Percentiles rank a stretch among this genome's conserved stretches.
Conservation (phyloP, 352 stramenopile species). For the Phytophthora idaei region DNA sequence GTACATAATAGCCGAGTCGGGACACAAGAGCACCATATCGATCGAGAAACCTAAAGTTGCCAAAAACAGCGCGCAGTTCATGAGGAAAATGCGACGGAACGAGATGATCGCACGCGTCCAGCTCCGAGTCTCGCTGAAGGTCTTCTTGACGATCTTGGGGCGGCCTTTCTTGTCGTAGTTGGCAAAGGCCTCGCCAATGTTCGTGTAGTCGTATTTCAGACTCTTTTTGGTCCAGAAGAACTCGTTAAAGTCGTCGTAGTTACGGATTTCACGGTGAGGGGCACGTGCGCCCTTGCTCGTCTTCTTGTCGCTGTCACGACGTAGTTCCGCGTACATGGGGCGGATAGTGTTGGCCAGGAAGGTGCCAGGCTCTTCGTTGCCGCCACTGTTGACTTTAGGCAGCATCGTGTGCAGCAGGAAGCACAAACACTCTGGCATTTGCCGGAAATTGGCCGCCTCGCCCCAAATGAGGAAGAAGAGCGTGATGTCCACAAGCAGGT, state of each 20-base stretch:
- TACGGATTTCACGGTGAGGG: conserved; percentile 75
- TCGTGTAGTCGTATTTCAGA: conserved; percentile 73
- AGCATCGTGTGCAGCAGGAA: conserved; percentile 83
- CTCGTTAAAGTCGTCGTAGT: conserved; percentile 91
- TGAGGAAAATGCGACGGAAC: conserved; percentile 86
- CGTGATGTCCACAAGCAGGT: conserved; percentile 74
- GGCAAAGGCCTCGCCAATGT: conserved; percentile 68
- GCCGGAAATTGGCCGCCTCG: conserved; percentile 83
- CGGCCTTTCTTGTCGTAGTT: conserved; percentile 81
- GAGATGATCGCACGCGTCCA: conserved; percentile 77
- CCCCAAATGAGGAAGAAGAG: conserved; percentile 89
- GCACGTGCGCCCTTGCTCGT: conserved; percentile 74
- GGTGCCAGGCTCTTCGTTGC: conserved; percentile 59
- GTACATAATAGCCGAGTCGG: conserved; percentile 81
- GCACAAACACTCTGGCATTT: conserved; percentile 81
- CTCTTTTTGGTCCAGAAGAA: conserved; percentile 89
- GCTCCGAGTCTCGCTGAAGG: conserved; percentile 75
- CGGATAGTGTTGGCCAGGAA: conserved; percentile 75
- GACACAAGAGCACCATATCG: conserved; percentile 79
- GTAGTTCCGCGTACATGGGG: conserved; percentile 78
- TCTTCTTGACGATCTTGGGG: conserved; percentile 85
- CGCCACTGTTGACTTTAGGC: conserved; percentile 52
- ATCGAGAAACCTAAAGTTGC: conserved; percentile 69
- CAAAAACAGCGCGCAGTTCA: conserved; percentile 78
- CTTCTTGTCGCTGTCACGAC: conserved; percentile 84